Base-by-base conservation (phyloP, 2,329 filamentous ascomycete species). In the Colletotrichum graminicola region DNA sequence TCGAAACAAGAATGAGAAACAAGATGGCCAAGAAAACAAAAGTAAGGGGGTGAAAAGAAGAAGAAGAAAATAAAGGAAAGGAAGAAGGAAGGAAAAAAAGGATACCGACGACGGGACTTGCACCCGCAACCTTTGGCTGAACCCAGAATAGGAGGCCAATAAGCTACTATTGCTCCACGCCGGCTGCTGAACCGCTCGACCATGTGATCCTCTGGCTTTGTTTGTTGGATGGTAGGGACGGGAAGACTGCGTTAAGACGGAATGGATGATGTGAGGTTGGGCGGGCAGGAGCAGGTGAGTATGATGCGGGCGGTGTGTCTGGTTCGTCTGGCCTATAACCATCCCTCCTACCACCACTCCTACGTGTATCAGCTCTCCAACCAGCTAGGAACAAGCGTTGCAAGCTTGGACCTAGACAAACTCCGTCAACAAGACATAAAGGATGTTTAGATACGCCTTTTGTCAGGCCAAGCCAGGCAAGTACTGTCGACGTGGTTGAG, bases 151-250 rank as follows among this genome's bases (percentile, higher is more conserved):
- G 68, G 68, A 71, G 65, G 59, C 68, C 68, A 71, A 71, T 71
- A 71, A 71, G 68, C 68, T 71, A 63, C 68, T 71, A 71, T 71
- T 71, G 68, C 68, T 71, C 68, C 65, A 71, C 65, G 65, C 36
- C 68, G 68, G 68, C 68, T 51, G 56, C 41, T 57, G 39, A 29
- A 71, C 68, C 65, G 34, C 45, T 68, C 45, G 65, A 55, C 68
- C 68, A 71, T 29, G 23, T 32, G 39, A n/a, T 49, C 68, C 23
- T 5, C 26, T 52, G 18, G 45, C 41, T 18, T 67, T 66, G 47
- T 47, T 61, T 62, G 67, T 55, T 62, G 51, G 26, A 36, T 26
- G 26, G n/a, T 32, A 43, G 23, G 14, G 5, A 34, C 62, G 67
- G 45, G 11, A 26, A 26, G 12, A 21, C 4, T 26, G 62, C 62